Conservation (phyloP, 225 moss, liverwort and hornwort genomes). For the Bryum argenteum region DNA sequence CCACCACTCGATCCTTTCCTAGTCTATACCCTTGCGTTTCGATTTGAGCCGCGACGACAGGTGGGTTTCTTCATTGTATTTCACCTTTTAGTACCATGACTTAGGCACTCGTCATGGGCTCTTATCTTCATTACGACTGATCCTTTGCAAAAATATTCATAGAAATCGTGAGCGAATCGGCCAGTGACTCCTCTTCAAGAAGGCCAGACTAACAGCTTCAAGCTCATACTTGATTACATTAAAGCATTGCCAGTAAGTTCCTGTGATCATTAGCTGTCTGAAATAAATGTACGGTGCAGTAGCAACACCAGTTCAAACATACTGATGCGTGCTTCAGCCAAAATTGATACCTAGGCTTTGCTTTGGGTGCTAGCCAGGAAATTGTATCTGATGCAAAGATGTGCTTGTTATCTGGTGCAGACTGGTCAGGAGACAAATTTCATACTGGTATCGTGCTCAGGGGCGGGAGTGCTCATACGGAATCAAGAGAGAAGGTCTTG, state of each 20-base stretch:
- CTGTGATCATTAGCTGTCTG: background rate
- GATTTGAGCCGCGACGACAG: constrained; percentile 78
- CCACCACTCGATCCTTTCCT: constrained; percentile 81
- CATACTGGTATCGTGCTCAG: constrained; percentile 84
- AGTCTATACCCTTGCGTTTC: constrained; percentile 70
- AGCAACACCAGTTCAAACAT: background rate
- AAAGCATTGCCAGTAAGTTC: constrained; percentile 84
- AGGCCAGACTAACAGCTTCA: constrained; percentile 78
- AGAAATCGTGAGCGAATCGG: constrained; percentile 69
- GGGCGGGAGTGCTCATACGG: constrained; percentile 66
- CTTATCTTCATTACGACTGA: background rate
- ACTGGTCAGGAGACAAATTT: constrained; percentile 92
- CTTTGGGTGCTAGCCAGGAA: constrained; percentile 21
- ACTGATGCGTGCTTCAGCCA: background rate
- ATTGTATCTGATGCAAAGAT: background rate
- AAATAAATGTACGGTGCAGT: background rate
- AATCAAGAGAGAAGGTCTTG: constrained; percentile 63
- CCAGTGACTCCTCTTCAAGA: constrained; percentile 48
- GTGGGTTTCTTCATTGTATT: constrained; percentile 19
- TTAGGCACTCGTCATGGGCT: background rate
- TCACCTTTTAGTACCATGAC: background rate
- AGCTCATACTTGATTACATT: constrained; percentile 79
- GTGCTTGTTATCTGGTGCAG: constrained; percentile 40
- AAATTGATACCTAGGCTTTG: background rate
- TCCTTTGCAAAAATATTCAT: constrained; percentile 9